Base-by-base conservation (phyloP, 2,329 filamentous ascomycete genomes). In the Ceratocystis huliohia region DNA sequence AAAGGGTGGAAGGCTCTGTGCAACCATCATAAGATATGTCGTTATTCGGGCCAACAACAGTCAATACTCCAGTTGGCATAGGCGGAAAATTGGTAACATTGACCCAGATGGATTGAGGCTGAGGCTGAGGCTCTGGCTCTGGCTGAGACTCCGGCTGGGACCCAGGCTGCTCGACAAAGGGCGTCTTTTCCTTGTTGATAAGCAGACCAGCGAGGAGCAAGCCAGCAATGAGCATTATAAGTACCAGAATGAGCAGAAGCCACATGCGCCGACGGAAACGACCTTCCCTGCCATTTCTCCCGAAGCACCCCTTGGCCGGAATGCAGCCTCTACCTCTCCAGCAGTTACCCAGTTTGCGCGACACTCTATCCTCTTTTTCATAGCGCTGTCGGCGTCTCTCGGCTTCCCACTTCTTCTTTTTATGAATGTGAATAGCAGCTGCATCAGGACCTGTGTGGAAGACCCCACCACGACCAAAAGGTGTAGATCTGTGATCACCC, bases 71-170 rank as follows among this genome's bases (percentile, higher is more conserved):
- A 0, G 89, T 93, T 1, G 89, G 90, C 72, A 96, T 89, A 0
- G 91, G 88, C 20, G 92, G 92, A 70, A 89, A 96, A 63, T 86
- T 85, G 0, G 92, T 95, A 69, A 95, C 74, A 73, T 96, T 96
- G 66, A 96, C 80, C 88, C 90, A 96, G 64, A 79, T 78, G 0
- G 78, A 79, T n/a, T 76, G n/a, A 1, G 48, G 48, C 3, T n/a
- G n/a, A 2, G 48, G 10, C 7, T n/a, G 46, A 20, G 17, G 5
- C 2, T n/a, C 17, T 7, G 46, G 22, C n/a, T n/a, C n/a, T 50
- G 17, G 17, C 2, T n/a, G 20, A 20, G 46, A 8, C 46, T 50
- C 13, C 17, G 20, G 17, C 8, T 41, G 37, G 17, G 15, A 15
- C n/a, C 10, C 22, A 22, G 46, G 22, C 17, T n/a, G 48, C 56